Conservation (phyloP, 805 yeast genomes). For the Saturnispora zaruensis region DNA sequence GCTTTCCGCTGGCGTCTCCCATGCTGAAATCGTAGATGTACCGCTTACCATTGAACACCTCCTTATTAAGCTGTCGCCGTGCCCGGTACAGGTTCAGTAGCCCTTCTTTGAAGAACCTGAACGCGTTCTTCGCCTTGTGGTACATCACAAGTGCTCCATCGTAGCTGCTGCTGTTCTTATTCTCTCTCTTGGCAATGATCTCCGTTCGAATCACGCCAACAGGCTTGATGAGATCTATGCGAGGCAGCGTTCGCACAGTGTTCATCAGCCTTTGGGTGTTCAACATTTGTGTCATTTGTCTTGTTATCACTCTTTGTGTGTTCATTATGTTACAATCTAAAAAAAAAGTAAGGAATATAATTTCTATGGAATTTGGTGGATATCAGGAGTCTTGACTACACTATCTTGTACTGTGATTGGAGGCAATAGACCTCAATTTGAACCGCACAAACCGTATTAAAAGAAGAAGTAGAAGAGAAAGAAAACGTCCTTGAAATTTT, state of each 20-base stretch:
- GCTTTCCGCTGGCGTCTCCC: slow-evolving; percentile 18
- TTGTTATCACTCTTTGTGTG: slow-evolving; percentile 5
- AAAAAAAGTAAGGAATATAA: not conserved
- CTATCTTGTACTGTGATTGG: too few species aligned
- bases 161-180: not conserved
- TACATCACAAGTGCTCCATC: slow-evolving; percentile 13
- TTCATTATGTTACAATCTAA: slow-evolving; percentile 1
- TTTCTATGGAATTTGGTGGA: not conserved
- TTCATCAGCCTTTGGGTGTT: slow-evolving; percentile 5
- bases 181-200: slow-evolving; percentile 8
- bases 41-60: slow-evolving; percentile 22
- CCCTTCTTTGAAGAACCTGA: slow-evolving; percentile 52
- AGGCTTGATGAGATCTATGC: slow-evolving; percentile 17
- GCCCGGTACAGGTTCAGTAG: slow-evolving; percentile 47
- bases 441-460: not conserved
- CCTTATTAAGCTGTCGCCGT: slow-evolving; percentile 22
- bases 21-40: slow-evolving; percentile 24
- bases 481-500: not conserved
- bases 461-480: not conserved
- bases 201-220: slow-evolving; percentile 5
- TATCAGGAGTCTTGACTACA: not conserved
- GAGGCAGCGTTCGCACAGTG: slow-evolving; percentile 16
- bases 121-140: slow-evolving; percentile 17
- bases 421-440: too few species aligned
- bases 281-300: too few species aligned